phyloP scores from a whole-genome alignment of 352 stramenopile species.

The Globisporangium carolinianum region DNA sequence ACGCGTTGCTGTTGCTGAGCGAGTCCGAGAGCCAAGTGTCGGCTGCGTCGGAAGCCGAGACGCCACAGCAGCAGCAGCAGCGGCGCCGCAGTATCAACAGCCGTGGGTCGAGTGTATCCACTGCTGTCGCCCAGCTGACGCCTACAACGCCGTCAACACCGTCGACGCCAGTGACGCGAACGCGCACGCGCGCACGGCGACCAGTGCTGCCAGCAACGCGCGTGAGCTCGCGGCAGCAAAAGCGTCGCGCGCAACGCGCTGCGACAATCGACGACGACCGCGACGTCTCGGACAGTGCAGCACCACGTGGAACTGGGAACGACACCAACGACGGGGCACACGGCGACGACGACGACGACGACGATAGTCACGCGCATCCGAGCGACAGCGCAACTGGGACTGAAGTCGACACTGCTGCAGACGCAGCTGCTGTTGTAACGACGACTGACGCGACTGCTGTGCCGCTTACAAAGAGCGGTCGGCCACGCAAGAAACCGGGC shows the following conservation, averaged over 20 bases:
- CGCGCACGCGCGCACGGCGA: slow-evolving; percentile 34
- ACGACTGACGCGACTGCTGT: not conserved
- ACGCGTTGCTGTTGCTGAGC: slow-evolving; percentile 16
- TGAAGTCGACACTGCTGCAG: not conserved
- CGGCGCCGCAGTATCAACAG: slow-evolving; percentile 5
- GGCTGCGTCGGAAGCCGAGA: slow-evolving; percentile 38
- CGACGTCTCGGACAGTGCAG: not conserved
- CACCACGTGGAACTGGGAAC: not conserved
- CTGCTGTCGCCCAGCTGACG: no score
- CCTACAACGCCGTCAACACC: slow-evolving; percentile 1
- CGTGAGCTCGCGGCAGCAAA: slow-evolving; percentile 60
- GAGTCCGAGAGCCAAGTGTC: slow-evolving; percentile 56
- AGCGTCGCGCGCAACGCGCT: slow-evolving; percentile 27
- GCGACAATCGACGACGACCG: slow-evolving; percentile 15
- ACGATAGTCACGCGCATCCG: slow-evolving; percentile 7
- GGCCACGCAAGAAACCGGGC: slow-evolving; percentile 43
- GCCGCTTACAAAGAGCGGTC: slow-evolving; percentile 32
- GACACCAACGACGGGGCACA: slow-evolving; percentile 20
- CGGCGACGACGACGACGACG: slow-evolving; percentile 28
- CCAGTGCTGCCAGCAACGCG: slow-evolving; percentile 45
- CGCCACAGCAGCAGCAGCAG: slow-evolving; percentile 12
- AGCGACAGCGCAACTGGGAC: slow-evolving; percentile 14
- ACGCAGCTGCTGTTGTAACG: no score
- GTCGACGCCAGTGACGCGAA: slow-evolving; percentile 23
- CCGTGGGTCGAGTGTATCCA: no score